Evolutionary conservation across 176 grass and related monocot genomes (phyloP), one percentile per base, ranked within the genome.

Genomic region (Tuctoria greenei): DNA sequence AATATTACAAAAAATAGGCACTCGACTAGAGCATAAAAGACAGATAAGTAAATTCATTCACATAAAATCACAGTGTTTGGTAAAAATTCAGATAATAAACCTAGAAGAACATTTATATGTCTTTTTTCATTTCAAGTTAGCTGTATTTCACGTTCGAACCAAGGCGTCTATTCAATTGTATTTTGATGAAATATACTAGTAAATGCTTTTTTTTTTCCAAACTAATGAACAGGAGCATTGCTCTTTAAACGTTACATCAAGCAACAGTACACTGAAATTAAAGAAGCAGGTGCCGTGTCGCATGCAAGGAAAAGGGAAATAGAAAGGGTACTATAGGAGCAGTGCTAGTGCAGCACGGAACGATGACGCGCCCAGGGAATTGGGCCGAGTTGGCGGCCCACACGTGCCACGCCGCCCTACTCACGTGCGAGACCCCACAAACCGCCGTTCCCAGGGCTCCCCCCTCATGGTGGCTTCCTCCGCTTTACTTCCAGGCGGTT

Each of bases 321-420:
- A 23, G 8, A 39, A 27, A 79, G 73, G 37, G 62, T 71, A 18
- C 56, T 28, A n/a, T n/a, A n/a, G n/a, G n/a, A n/a, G n/a, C n/a
- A 67, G 38, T 39, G 79, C 10, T 10, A 56, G n/a, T 24, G 52
- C 26, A 41, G 38, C 64, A 64, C 62, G 31, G 58, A 42, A 83
- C 69, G 63, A 62, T 69, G 75, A 69, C 36, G 23, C 4, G 9
- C 20, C 61, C 6, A 10, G 55, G 61, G 37, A 74, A 68, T 44
- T 54, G 38, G 66, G 51, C 26, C 26, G 62, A 11, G 75, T 37
- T 69, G 83, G 4, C n/a, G n/a, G n/a, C n/a, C 13, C 78, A 43
- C 87, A 89, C 82, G 82, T 89, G 86, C 81, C 58, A 25, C 86
- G 71, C 73, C 72, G 72, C 52, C 84, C 78, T 16, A 15, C 34